Evolutionary conservation across 2,329 filamentous ascomycete genomes (phyloP).

Genomic region (Rutstroemia sp.): DNA sequence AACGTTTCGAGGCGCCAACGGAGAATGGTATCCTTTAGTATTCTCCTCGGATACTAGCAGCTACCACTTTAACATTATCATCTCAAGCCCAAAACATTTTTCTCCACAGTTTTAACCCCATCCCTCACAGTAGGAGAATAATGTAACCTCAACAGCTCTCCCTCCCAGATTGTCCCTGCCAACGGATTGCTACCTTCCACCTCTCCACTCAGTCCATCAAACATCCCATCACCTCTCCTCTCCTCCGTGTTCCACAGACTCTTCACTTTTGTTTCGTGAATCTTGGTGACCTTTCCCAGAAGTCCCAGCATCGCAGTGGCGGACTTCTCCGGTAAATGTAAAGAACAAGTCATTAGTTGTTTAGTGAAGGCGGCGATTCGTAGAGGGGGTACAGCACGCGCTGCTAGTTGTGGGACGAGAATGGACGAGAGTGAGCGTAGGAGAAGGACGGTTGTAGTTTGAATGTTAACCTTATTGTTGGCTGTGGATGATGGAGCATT

Average conservation of each 20-base stretch:
- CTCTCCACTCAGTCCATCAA: constrained; percentile 63
- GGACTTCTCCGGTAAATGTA: constrained; percentile 90
- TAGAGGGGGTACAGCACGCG: constrained; percentile 69
- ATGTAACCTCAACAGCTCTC: constrained; percentile 76
- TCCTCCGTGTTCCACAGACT: constrained; percentile 95
- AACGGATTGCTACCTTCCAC: constrained; percentile 88
- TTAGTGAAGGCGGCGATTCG: constrained; percentile 91
- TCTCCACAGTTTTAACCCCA: constrained; percentile 62
- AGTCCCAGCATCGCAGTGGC: constrained; percentile 72
- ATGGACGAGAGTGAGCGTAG: constrained; percentile 78
- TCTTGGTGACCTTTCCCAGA: constrained; percentile 69
- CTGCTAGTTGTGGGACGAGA: constrained; percentile 67
- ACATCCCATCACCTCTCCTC: constrained; percentile 81
- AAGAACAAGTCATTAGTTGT: constrained; percentile 71
- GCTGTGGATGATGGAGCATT: constrained; percentile 39
- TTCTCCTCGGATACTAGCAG: too few relatives aligned
- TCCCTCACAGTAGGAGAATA: constrained; percentile 83
- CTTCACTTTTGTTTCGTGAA: constrained; percentile 73
- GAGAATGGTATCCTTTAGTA: too few relatives aligned
- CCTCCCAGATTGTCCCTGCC: constrained; percentile 87
- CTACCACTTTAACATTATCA: constrained; percentile 8
- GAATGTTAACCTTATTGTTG: constrained; percentile 77
- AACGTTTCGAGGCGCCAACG: too few relatives aligned
- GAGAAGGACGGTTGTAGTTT: constrained; percentile 89
- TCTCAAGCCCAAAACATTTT: constrained; percentile 36